Percentiles rank a stretch among this genome's conserved stretches.
These are phyloP conservation scores for Mycosphaerella arachidis DNA, from an alignment of 2,329 filamentous ascomycete species.

Conservation along the genomic window DNA sequence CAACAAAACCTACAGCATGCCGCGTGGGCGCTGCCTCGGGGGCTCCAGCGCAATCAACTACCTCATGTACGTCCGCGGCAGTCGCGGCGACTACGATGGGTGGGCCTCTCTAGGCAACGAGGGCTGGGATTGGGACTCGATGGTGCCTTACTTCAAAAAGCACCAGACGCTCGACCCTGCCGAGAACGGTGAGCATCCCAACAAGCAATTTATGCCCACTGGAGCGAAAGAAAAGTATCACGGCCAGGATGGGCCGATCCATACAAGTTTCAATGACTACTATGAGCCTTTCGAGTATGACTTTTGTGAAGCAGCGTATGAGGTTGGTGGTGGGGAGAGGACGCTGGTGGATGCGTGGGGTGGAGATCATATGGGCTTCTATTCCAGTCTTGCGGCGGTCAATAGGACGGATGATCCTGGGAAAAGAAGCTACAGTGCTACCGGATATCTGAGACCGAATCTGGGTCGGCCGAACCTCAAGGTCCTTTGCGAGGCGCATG, in stretches of 20 bases:
- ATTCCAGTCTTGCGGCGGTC: conserved; percentile 31
- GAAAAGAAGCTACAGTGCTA: conserved; percentile 32
- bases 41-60: conserved; percentile 40
- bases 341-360: conserved; percentile 32
- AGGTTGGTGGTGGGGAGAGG: conserved; percentile 28
- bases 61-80: conserved; percentile 30
- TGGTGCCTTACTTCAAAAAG: conserved; percentile 30
- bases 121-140: conserved; percentile 29
- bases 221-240: conserved; percentile 31
- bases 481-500: conserved; percentile 31
- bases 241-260: conserved; percentile 33
- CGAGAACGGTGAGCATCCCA: conserved; percentile 13
- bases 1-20: conserved; percentile 28
- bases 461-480: conserved; percentile 27
- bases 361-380: conserved; percentile 34
- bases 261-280: conserved; percentile 36
- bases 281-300: conserved; percentile 36
- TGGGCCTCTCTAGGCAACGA: conserved; percentile 29
- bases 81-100: conserved; percentile 30
- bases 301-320: conserved; percentile 34
- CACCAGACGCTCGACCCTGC: conserved; percentile 20
- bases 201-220: conserved; percentile 17
- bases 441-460: conserved; percentile 32
- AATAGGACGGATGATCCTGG: conserved; percentile 30
- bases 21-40: conserved; percentile 38